A percentile compares a stretch with the other conserved stretches of the same genome.
Conservation (phyloP, 2,329 filamentous ascomycete species). For the Botrytis cinerea region DNA sequence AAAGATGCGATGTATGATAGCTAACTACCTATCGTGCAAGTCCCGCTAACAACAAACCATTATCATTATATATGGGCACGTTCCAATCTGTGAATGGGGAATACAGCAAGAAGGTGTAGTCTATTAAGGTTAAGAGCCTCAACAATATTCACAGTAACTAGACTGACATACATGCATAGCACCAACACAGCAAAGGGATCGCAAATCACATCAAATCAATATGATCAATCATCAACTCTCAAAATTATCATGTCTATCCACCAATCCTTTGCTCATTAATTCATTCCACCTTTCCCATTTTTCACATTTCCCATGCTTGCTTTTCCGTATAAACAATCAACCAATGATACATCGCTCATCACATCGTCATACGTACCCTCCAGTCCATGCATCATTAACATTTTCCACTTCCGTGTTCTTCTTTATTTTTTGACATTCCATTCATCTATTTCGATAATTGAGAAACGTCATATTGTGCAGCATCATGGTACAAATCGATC, state of each 20-base stretch:
- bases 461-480: conserved; percentile 48
- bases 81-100: background rate
- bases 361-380: background rate
- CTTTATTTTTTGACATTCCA: background rate
- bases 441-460: conserved; percentile 25
- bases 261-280: background rate
- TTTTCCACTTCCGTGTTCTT: background rate
- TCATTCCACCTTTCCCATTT: background rate
- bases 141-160: too few species aligned
- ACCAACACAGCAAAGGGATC: background rate
- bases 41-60: too few species aligned
- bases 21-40: background rate
- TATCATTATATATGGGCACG: background rate
- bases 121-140: too few species aligned
- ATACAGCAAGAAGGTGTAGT: background rate
- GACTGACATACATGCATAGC: background rate
- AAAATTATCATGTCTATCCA: background rate
- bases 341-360: background rate
- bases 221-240: background rate
- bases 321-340: conserved; percentile 2
- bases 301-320: background rate
- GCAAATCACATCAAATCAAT: background rate
- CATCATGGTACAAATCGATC: conserved; percentile 95
- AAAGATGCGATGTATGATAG: too few species aligned
- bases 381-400: background rate